These are phyloP conservation scores for Brassica hybrid DNA, from an alignment of 441 rosid genomes.

Conservation along the genomic window DNA sequence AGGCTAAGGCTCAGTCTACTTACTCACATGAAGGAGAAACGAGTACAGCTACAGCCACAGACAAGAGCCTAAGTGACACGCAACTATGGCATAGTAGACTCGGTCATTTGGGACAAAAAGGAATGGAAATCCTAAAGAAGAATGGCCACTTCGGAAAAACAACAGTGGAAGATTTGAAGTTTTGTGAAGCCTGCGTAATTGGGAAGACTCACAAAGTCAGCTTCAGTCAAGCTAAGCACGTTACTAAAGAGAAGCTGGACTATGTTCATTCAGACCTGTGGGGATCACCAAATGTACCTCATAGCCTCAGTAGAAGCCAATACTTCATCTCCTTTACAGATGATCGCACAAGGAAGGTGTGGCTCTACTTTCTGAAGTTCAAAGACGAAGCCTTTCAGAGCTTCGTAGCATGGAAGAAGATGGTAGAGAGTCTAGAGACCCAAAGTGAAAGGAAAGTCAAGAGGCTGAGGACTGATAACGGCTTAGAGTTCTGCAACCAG, in stretches of 20 bases:
- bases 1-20: too few species aligned
- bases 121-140: not conserved
- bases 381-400: not conserved
- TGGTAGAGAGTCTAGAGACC: not conserved
- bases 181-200: not conserved
- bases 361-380: not conserved
- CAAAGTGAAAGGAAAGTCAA: not conserved
- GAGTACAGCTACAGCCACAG: not conserved
- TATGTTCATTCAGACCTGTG: not conserved
- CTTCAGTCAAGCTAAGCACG: not conserved
- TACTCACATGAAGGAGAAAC: not conserved
- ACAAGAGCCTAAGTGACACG: not conserved
- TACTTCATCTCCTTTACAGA: not conserved
- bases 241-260: not conserved
- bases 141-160: not conserved
- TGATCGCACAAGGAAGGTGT: not conserved
- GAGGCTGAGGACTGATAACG: too few species aligned
- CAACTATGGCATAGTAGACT: not conserved
- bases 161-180: not conserved
- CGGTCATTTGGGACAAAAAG: not conserved
- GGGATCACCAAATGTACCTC: not conserved
- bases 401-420: not conserved
- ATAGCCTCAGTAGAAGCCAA: not conserved
- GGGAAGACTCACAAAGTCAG: not conserved
- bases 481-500: too few species aligned